These are phyloP conservation scores for Kwoniella mangroviensis DNA, from an alignment of 768 basidiomycete genomes.

Conservation along the genomic window DNA sequence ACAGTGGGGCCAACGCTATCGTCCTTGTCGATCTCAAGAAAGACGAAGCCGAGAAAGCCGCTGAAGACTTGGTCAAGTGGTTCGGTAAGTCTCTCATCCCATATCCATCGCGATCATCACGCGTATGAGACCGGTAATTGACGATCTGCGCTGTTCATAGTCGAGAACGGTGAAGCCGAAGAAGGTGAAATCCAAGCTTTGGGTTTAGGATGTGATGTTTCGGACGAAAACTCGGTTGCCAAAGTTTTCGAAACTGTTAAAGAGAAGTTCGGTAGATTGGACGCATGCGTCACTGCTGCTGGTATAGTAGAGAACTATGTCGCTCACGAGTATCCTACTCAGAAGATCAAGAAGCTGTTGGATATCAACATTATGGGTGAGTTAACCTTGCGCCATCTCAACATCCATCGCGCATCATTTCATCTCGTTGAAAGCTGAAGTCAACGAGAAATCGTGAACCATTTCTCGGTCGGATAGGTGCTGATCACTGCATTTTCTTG, in stretches of 20 bases:
- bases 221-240: conserved; percentile 78
- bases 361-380: conserved; percentile 90
- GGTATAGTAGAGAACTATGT: conserved; percentile 75
- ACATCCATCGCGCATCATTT: too few species aligned
- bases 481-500: not conserved
- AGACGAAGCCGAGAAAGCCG: conserved; percentile 69
- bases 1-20: conserved; percentile 76
- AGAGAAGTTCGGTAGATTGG: conserved; percentile 58
- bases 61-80: conserved; percentile 68
- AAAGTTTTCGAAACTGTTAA: conserved; percentile 70
- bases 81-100: conserved; percentile 58
- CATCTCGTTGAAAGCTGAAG: too few species aligned
- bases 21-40: conserved; percentile 81
- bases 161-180: conserved; percentile 63
- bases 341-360: conserved; percentile 81
- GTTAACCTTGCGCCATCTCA: too few species aligned
- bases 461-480: not conserved
- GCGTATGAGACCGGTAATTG: too few species aligned
- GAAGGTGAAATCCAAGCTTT: conserved; percentile 69
- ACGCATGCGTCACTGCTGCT: conserved; percentile 82
- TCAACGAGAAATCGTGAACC: too few species aligned
- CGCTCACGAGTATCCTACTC: conserved; percentile 87
- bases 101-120: not conserved
- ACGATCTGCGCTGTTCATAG: conserved; percentile 2
- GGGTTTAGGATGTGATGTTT: conserved; percentile 84